Conservation (phyloP, 306 rosid genomes). For the Adenanthera pavonina region DNA sequence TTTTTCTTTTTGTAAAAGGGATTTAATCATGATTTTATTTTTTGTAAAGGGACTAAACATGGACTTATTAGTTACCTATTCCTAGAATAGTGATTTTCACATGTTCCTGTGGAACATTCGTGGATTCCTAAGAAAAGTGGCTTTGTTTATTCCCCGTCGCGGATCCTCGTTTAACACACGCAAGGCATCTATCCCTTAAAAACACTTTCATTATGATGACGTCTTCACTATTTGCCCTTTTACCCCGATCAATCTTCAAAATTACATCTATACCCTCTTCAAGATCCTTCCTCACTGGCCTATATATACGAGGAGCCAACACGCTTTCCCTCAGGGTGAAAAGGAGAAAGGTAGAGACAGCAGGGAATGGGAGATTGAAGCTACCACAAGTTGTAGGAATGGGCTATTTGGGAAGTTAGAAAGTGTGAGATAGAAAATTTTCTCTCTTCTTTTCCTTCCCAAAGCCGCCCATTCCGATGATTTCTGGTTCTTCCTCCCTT, state of each 20-base stretch:
- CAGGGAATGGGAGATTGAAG: constrained; percentile 60
- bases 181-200: neutral
- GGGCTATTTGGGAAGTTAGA: constrained; percentile 58
- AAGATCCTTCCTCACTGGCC: neutral
- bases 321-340: neutral
- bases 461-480: constrained; percentile 64
- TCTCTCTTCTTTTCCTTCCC: constrained; percentile 42
- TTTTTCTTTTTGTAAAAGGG: too few relatives aligned
- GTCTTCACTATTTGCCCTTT: neutral
- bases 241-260: neutral
- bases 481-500: constrained; percentile 60
- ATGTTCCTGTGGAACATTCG: neutral
- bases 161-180: neutral
- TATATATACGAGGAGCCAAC: neutral
- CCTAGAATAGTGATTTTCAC: neutral
- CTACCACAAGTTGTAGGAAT: constrained; percentile 55
- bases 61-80: too few relatives aligned
- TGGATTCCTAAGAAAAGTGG: neutral
- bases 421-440: neutral
- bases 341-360: neutral
- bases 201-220: too few relatives aligned
- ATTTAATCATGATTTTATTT: too few relatives aligned
- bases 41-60: too few relatives aligned
- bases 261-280: neutral
- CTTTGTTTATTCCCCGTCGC: neutral